Conservation (phyloP, 2,329 filamentous ascomycete genomes). For the Botrytis byssoidea region DNA sequence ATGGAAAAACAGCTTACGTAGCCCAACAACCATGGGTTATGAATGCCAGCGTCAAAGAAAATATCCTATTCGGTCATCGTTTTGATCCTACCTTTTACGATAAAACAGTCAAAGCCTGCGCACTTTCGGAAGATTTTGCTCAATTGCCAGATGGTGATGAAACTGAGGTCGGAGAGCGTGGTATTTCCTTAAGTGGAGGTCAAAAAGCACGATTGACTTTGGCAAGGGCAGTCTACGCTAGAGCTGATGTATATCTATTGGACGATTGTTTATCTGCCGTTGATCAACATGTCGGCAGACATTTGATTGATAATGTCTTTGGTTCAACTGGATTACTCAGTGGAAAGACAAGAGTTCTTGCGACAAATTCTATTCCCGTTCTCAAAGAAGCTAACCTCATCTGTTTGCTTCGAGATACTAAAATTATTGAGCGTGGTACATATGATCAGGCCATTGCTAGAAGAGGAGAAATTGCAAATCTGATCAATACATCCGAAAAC, state of each 20-base stretch:
- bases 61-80: conserved; percentile 93
- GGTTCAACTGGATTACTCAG: conserved; percentile 78
- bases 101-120: conserved; percentile 86
- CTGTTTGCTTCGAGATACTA: conserved; percentile 76
- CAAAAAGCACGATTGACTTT: conserved; percentile 93
- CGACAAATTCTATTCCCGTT: conserved; percentile 93
- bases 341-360: conserved; percentile 86
- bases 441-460: conserved; percentile 89
- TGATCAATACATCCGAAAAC: conserved; percentile 73
- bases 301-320: conserved; percentile 92
- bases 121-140: conserved; percentile 84
- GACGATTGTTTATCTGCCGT: conserved; percentile 95
- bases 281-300: conserved; percentile 94
- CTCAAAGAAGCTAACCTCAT: conserved; percentile 88
- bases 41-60: conserved; percentile 96
- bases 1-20: conserved; percentile 84
- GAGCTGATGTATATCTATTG: conserved; percentile 92
- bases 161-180: conserved; percentile 93
- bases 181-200: conserved; percentile 92
- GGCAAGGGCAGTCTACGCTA: conserved; percentile 90
- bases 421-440: conserved; percentile 82
- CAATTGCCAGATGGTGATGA: conserved; percentile 94
- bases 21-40: conserved; percentile 94
- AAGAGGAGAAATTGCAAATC: conserved; percentile 83
- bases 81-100: conserved; percentile 95